These are phyloP conservation scores for Murraya paniculata DNA, from an alignment of 345 rosid genomes.

Conservation along the genomic window DNA sequence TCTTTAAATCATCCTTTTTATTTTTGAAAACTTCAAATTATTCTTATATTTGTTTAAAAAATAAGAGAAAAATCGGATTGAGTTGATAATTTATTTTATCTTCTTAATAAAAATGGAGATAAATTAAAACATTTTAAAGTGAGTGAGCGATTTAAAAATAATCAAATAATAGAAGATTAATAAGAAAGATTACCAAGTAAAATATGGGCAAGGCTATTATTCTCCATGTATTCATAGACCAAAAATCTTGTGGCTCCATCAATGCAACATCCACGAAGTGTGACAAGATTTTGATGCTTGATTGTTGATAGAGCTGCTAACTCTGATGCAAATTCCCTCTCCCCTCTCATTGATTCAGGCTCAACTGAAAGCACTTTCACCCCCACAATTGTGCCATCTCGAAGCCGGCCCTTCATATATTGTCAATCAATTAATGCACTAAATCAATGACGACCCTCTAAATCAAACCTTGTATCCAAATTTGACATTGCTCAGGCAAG, in stretches of 20 bases:
- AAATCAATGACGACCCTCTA: no score
- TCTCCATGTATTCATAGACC: slow-evolving; percentile 62
- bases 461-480: no score
- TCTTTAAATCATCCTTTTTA: no score
- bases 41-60: no score
- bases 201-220: slow-evolving; percentile 44
- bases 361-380: slow-evolving; percentile 53
- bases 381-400: slow-evolving; percentile 40
- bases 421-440: background rate
- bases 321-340: slow-evolving; percentile 61
- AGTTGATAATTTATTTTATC: no score
- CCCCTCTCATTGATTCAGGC: slow-evolving; percentile 54
- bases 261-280: slow-evolving; percentile 57
- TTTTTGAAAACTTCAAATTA: no score
- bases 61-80: no score
- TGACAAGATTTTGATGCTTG: slow-evolving; percentile 53
- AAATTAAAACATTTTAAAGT: no score
- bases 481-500: background rate
- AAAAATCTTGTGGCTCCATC: slow-evolving; percentile 46
- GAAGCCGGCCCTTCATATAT: slow-evolving; percentile 38
- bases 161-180: no score
- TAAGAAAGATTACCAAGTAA: slow-evolving; percentile 39
- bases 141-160: no score
- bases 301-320: slow-evolving; percentile 41
- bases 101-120: no score